Evolutionary conservation across 805 yeast genomes (phyloP).

Genomic region (Metschnikowia matae): DNA sequence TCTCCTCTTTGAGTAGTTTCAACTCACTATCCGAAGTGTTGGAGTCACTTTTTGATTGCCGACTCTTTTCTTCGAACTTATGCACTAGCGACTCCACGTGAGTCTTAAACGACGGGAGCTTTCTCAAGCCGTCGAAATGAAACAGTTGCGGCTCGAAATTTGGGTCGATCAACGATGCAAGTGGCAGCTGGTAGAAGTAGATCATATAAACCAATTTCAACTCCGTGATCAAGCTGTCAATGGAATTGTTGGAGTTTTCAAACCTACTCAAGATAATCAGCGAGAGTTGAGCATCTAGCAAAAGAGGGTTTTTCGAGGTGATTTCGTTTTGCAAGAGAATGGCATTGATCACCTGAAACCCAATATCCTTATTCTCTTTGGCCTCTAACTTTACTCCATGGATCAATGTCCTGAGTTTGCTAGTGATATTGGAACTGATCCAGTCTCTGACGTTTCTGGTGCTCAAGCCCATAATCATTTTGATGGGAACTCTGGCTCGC

Average conservation of each 20-base stretch:
- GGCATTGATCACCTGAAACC: conserved; percentile 31
- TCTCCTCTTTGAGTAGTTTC: conserved; percentile 5
- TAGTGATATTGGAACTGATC: conserved; percentile 32
- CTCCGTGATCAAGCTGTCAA: conserved; percentile 36
- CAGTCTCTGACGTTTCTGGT: conserved; percentile 33
- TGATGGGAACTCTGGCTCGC: conserved; percentile 25
- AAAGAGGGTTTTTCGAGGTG: conserved; percentile 17
- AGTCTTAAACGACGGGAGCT: conserved; percentile 35
- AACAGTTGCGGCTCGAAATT: conserved; percentile 8
- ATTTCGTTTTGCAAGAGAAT: conserved; percentile 27
- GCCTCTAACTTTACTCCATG: conserved; percentile 31
- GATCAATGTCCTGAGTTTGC: conserved; percentile 26
- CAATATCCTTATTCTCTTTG: conserved; percentile 31
- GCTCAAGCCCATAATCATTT: conserved; percentile 35
- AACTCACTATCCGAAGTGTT: background rate
- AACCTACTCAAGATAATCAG: conserved; percentile 33
- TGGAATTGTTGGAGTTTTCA: conserved; percentile 37
- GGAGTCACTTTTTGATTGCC: background rate
- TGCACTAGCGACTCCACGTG: conserved; percentile 25
- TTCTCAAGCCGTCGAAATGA: conserved; percentile 25
- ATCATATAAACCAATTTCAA: conserved; percentile 37
- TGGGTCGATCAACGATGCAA: conserved; percentile 22
- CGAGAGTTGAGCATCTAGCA: conserved; percentile 24
- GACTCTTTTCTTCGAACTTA: conserved; percentile 5
- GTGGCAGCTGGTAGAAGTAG: conserved; percentile 38